These are phyloP conservation scores for Tricladium varicosporioides DNA, from an alignment of 2,329 filamentous ascomycete species.

Conservation along the genomic window DNA sequence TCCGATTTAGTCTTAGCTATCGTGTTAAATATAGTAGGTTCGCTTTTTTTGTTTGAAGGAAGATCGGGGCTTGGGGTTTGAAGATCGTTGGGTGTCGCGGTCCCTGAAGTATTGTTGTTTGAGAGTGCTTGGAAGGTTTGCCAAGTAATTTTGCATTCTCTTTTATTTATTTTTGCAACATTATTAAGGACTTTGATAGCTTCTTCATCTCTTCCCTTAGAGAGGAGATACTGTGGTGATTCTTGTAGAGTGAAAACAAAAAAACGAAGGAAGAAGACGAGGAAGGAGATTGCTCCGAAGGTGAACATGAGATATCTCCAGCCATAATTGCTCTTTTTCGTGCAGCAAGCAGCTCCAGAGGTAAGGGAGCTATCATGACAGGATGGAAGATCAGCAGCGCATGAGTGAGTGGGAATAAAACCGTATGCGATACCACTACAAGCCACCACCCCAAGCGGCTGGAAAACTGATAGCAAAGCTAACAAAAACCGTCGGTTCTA, in stretches of 20 bases:
- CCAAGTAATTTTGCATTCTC: constrained; percentile 18
- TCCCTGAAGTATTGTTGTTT: neutral
- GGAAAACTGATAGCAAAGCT: constrained; percentile 27
- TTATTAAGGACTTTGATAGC: constrained; percentile 53
- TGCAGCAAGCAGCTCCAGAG: constrained; percentile 32
- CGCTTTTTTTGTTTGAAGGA: neutral
- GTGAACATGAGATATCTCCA: constrained; percentile 57
- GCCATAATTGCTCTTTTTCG: constrained; percentile 49
- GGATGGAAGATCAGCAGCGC: constrained; percentile 12
- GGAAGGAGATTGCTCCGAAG: constrained; percentile 52
- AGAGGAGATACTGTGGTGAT: constrained; percentile 57
- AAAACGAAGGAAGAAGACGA: constrained; percentile 55
- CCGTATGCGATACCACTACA: constrained; percentile 27
- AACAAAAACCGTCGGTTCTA: constrained; percentile 27
- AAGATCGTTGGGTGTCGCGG: neutral
- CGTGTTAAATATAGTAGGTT: constrained; percentile 17
- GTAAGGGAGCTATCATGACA: constrained; percentile 9
- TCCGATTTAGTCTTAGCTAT: constrained; percentile 38
- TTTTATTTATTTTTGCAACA: constrained; percentile 49
- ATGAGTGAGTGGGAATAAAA: constrained; percentile 22
- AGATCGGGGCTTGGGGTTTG: neutral
- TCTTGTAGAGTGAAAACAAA: constrained; percentile 55
- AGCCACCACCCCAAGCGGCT: constrained; percentile 27
- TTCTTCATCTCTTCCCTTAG: constrained; percentile 50
- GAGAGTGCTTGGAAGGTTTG: constrained; percentile 11